phyloP scores from a whole-genome alignment of 208 protist species.

The Acanthamoeba lenticulata region DNA sequence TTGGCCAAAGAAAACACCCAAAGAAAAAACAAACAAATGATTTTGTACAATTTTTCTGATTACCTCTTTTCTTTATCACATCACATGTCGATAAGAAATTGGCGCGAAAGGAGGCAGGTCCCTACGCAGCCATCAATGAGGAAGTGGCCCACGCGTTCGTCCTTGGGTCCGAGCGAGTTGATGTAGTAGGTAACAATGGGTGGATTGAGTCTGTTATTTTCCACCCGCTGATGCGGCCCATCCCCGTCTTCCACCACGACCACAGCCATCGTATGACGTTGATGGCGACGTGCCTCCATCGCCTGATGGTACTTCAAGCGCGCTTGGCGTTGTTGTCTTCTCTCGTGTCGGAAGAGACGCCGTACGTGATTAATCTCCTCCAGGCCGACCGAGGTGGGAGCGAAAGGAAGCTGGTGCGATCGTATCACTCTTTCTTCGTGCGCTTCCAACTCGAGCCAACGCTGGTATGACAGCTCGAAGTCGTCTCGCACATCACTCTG shows the following conservation, averaged over 20 bases:
- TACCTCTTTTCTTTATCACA: neutral
- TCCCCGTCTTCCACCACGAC: slow-evolving; percentile 3
- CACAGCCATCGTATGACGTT: neutral
- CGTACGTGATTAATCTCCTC: neutral
- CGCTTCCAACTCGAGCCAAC: neutral
- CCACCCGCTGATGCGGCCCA: neutral
- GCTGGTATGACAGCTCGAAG: neutral
- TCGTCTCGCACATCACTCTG: neutral
- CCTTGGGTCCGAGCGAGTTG: neutral
- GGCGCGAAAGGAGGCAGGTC: neutral
- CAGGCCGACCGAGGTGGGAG: neutral
- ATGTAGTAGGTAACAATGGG: neutral
- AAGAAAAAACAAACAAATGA: neutral
- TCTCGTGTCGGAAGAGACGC: neutral
- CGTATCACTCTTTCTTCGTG: neutral
- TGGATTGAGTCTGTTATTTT: neutral
- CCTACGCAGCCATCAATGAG: neutral
- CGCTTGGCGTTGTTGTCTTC: neutral
- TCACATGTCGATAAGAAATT: neutral
- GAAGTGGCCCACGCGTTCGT: neutral
- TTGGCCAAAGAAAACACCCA: neutral
- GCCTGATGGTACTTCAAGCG: neutral
- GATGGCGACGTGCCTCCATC: neutral
- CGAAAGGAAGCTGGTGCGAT: neutral
- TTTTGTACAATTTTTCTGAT: neutral